Base-by-base conservation (phyloP, 2,329 filamentous ascomycete species). In the Fusarium oxysporum region DNA sequence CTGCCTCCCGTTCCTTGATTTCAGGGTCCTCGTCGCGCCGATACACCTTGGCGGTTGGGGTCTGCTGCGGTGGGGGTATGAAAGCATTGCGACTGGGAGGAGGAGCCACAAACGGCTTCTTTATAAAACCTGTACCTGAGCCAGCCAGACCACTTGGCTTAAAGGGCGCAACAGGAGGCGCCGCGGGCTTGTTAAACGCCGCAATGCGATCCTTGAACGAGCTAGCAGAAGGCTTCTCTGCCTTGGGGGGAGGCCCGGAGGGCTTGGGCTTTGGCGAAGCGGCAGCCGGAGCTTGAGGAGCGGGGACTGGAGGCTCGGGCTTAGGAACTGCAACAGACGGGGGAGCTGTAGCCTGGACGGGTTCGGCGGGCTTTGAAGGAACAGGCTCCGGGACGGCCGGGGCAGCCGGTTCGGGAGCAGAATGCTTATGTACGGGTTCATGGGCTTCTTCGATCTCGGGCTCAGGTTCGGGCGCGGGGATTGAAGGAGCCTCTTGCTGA, bases 171-270 rank as follows among this genome's bases (percentile, higher is more conserved):
- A 96, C 86, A 13, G 96, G 96, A 6, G 95, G 91, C 10, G 95
- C 94, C 41, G 93, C 90, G 48, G 93, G 86, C 81, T 96, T 96
- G 83, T 99, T 99, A 85, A 99, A 99, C 48, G 96, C 96, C 38
- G 96, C 96, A 80, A 99, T 97, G 71, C 96, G 93, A 83, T 98
- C 96, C 80, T 90, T 95, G 85, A 99, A 98, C 4, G 96, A 94
- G 78, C 89, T 93, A 50, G 85, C 87, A 16, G 82, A 81, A 33
- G 95, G 94, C 81, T 97, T 97, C 76, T 94, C 93, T 14, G 86
- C 82, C 14, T 88, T 87, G 17, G 94, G 92, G 43, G 93, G 92
- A 28, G 91, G 86, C 67, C 89, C 90, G 62, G 85, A 86, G 61
- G 84, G 80, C 76, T 85, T 88, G 14, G 79, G 65, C 67, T 83